Evolutionary conservation across 1,284 basidiomycete genomes (phyloP), one percentile per base, ranked within the genome.

Genomic region (Baeospora myosura): DNA sequence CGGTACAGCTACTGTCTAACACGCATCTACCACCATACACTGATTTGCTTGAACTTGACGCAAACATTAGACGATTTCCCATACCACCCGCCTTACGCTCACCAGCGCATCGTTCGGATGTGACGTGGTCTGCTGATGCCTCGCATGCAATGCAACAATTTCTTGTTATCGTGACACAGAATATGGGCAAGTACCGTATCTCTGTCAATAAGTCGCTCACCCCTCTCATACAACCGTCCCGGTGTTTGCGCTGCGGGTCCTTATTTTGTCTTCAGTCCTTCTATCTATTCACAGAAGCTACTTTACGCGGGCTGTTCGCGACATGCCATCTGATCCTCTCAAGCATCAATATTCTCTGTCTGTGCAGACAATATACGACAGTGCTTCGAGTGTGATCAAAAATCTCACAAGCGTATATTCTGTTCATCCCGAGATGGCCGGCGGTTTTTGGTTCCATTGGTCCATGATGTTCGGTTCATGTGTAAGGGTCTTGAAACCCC

Each of bases 211-310:
- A 4, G 33, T 26, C 22, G 29, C 10, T 23, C n/a, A n/a, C n/a
- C n/a, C n/a, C n/a, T n/a, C n/a, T n/a, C n/a, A n/a, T n/a, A n/a
- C n/a, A n/a, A n/a, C n/a, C n/a, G n/a, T n/a, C n/a, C n/a, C 29
- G 14, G 33, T n/a, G 17, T 25, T 14, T 40, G 21, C 40, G 32
- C 23, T 17, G n/a, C 20, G 45, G 26, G 23, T 12, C 8, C 11
- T 2, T 38, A 12, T 12, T 20, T n/a, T n/a, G 3, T 5, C 22
- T 38, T n/a, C 37, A 76, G 74, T 68, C 49, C 55, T 76, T 8
- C 52, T 77, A 11, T 74, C 71, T 48, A 64, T 76, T 17, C 74
- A 77, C 47, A 62, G 72, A 38, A 67, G 64, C 43, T 76, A 69
- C 49, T 72, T 74, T 47, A 65, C 63, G 8, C 65, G 68, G 46